Evolutionary conservation across 306 rosid genomes (phyloP).

Genomic region (Glycyrrhiza uralensis): DNA sequence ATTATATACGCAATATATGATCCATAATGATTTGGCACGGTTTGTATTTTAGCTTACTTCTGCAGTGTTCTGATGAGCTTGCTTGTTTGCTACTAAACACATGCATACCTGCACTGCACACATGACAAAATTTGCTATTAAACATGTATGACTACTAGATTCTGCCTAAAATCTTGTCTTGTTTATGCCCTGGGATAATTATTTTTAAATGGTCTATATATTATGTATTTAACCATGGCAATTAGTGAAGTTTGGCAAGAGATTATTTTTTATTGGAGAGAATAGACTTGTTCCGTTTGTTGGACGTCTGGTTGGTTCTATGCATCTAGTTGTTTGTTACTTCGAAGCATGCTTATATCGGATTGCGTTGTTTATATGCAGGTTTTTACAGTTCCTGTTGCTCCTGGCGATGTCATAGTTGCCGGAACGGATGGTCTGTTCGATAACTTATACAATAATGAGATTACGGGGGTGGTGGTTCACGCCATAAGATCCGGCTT

Average conservation of each 20-base stretch:
- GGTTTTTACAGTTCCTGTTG: constrained; percentile 88
- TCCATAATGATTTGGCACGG: neutral
- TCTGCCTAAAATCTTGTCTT: constrained; percentile 1
- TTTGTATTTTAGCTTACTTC: constrained; percentile 9
- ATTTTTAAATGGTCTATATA: neutral
- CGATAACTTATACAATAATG: constrained; percentile 86
- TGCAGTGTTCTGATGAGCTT: neutral
- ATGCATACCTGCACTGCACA: neutral
- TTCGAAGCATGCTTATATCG: constrained; percentile 13
- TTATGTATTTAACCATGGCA: neutral
- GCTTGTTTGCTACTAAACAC: neutral
- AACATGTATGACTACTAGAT: neutral
- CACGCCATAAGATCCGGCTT: constrained; percentile 78
- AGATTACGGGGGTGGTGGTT: constrained; percentile 90
- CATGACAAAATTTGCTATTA: neutral
- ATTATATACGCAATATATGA: neutral
- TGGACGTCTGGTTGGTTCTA: neutral
- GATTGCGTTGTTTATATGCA: constrained; percentile 37
- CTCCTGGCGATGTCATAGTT: constrained; percentile 74
- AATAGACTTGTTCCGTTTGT: neutral
- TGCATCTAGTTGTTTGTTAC: neutral
- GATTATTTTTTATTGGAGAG: neutral
- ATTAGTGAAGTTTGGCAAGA: neutral
- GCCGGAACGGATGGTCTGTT: constrained; percentile 96
- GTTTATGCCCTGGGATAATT: neutral